These are phyloP conservation scores for Yamadazyma trypodendri DNA, from an alignment of 1,139 yeast genomes.

Conservation along the genomic window DNA sequence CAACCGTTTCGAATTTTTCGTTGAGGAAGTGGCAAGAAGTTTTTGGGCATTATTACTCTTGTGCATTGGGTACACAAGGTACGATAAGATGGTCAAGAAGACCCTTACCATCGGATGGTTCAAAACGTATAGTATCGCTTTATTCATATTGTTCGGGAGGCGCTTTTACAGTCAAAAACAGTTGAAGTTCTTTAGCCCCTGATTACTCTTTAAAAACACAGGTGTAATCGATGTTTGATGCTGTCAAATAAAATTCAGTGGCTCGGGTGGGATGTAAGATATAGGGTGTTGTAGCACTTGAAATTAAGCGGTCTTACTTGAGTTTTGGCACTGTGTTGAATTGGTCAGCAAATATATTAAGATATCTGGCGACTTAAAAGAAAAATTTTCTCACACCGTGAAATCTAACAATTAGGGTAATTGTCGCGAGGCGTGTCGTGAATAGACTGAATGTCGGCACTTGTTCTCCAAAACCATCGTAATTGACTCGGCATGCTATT, in stretches of 20 bases:
- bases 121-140: slow-evolving; percentile 4
- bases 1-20: neutral
- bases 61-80: slow-evolving; percentile 7
- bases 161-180: neutral
- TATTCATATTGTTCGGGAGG: slow-evolving; percentile 4
- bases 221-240: too few species aligned
- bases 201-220: neutral
- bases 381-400: slow-evolving; percentile 1
- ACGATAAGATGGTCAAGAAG: slow-evolving; percentile 9
- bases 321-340: neutral
- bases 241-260: too few species aligned
- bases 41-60: neutral
- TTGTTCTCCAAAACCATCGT: neutral
- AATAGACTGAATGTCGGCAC: neutral
- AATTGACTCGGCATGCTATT: neutral
- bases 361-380: slow-evolving; percentile 1
- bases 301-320: neutral
- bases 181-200: neutral
- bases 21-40: neutral
- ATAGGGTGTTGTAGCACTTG: neutral
- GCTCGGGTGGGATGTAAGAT: neutral
- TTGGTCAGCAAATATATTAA: neutral
- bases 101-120: slow-evolving; percentile 11
- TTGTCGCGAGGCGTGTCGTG: neutral
- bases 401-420: neutral